These are phyloP conservation scores for Leccinum barrowsii DNA, from an alignment of 768 basidiomycete species.

Conservation along the genomic window DNA sequence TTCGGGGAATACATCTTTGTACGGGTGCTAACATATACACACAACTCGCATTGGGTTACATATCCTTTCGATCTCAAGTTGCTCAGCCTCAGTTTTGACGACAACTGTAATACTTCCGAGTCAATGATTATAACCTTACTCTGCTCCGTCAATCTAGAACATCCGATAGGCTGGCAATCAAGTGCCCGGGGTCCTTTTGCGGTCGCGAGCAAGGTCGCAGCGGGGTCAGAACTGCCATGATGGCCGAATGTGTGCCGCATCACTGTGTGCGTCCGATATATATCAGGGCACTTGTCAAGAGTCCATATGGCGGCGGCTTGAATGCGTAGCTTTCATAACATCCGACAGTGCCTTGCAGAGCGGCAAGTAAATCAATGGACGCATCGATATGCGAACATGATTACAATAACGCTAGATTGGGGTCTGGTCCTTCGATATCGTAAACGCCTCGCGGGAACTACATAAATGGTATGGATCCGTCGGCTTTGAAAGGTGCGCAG, in stretches of 20 bases:
- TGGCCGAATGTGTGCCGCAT: background rate
- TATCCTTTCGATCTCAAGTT: background rate
- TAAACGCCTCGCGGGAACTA: constrained; percentile 2
- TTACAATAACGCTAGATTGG: background rate
- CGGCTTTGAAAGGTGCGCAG: background rate
- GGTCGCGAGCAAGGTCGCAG: background rate
- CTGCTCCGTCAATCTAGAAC: background rate
- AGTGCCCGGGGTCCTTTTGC: background rate
- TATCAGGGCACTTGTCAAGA: background rate
- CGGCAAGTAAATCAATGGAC: background rate
- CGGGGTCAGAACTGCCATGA: background rate
- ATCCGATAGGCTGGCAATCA: background rate
- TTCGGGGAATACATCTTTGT: no score
- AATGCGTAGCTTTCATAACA: background rate
- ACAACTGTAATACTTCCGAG: background rate
- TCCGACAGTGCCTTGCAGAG: background rate
- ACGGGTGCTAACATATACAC: background rate
- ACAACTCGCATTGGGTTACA: background rate
- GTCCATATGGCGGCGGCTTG: background rate
- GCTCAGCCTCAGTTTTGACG: background rate
- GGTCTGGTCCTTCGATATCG: background rate
- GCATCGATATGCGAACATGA: background rate
- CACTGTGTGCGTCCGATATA: background rate
- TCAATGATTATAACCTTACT: background rate
- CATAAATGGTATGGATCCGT: background rate